phyloP scores from a whole-genome alignment of 2,329 filamentous ascomycete genomes.

The Penicillium sp. region DNA sequence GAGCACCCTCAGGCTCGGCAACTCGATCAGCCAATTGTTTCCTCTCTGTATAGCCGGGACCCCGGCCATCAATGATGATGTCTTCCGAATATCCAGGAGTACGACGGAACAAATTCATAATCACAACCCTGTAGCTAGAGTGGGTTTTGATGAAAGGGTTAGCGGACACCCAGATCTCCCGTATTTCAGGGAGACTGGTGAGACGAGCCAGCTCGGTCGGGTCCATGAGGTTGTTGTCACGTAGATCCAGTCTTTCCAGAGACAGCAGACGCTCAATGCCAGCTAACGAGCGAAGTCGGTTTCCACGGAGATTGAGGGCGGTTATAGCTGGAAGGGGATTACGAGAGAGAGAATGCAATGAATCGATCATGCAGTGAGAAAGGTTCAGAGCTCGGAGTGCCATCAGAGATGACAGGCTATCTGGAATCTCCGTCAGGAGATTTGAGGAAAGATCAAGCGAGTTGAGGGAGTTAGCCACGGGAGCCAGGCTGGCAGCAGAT shows the following conservation, averaged over 20 bases:
- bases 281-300: slow-evolving; percentile 82
- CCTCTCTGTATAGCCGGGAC: slow-evolving; percentile 82
- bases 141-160: slow-evolving; percentile 93
- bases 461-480: slow-evolving; percentile 83
- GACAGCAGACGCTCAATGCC: slow-evolving; percentile 89
- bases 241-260: slow-evolving; percentile 84
- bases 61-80: slow-evolving; percentile 81
- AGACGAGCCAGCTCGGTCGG: slow-evolving; percentile 87
- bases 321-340: slow-evolving; percentile 89
- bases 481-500: slow-evolving; percentile 72
- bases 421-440: slow-evolving; percentile 90
- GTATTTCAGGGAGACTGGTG: slow-evolving; percentile 87
- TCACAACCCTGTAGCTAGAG: slow-evolving; percentile 79
- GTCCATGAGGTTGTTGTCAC: slow-evolving; percentile 90
- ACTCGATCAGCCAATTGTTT: slow-evolving; percentile 82
- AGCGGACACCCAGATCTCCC: slow-evolving; percentile 87
- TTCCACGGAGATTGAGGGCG: slow-evolving; percentile 86
- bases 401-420: slow-evolving; percentile 82
- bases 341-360: slow-evolving; percentile 81
- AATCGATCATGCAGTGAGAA: slow-evolving; percentile 97
- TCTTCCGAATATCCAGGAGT: slow-evolving; percentile 91
- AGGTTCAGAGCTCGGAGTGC: slow-evolving; percentile 90
- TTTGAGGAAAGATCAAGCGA: slow-evolving; percentile 93
- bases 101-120: slow-evolving; percentile 94
- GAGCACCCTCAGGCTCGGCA: slow-evolving; percentile 74